Conservation (phyloP, 1,139 yeast genomes). For the Debaryomycetaceae sp. region DNA sequence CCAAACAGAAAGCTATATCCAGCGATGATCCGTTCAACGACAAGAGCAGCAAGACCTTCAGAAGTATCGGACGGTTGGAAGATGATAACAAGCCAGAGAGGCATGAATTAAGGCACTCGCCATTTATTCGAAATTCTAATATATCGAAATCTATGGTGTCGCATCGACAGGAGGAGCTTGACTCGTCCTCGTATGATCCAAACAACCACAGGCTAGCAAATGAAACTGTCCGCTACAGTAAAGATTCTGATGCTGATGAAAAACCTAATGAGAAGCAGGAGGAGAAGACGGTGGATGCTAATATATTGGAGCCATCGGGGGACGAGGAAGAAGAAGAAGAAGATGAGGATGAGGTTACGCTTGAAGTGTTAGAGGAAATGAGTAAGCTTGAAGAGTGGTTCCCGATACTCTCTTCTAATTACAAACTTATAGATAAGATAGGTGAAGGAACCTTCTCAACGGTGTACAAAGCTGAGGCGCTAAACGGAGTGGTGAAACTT, state of each 20-base stretch:
- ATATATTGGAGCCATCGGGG: background rate
- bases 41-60: constrained; percentile 5
- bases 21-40: constrained; percentile 34
- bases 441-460: constrained; percentile 96
- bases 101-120: background rate
- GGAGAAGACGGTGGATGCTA: background rate
- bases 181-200: background rate
- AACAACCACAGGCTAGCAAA: background rate
- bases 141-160: constrained; percentile 5
- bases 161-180: background rate
- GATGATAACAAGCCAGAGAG: background rate
- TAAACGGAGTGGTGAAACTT: constrained; percentile 39
- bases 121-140: constrained; percentile 8
- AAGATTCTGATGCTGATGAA: background rate
- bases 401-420: constrained; percentile 56
- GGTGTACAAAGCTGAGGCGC: constrained; percentile 84
- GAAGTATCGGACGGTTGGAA: background rate
- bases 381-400: constrained; percentile 59
- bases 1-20: constrained; percentile 9
- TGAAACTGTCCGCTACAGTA: background rate
- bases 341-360: constrained; percentile 45
- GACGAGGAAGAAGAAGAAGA: constrained; percentile 9
- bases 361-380: constrained; percentile 66
- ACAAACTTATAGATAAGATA: constrained; percentile 72
- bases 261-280: background rate